phyloP scores from a whole-genome alignment of 805 yeast genomes.

The Ogataea naganishii region DNA sequence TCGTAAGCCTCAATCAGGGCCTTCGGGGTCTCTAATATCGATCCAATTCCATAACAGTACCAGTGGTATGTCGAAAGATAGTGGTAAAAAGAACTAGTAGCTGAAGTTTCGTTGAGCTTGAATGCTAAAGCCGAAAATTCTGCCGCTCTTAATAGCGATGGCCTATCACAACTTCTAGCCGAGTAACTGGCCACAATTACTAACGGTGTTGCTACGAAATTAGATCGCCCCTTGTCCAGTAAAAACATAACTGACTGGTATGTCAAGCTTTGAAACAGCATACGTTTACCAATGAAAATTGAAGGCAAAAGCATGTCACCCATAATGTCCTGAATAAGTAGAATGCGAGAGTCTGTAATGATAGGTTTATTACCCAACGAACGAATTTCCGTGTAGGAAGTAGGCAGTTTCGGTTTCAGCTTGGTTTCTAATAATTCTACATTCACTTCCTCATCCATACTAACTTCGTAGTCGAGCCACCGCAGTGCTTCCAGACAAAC shows the following conservation, averaged over 20 bases:
- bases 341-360: conserved; percentile 19
- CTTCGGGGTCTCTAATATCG: conserved; percentile 31
- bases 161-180: conserved; percentile 19
- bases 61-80: conserved; percentile 31
- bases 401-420: conserved; percentile 25
- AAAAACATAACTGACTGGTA: conserved; percentile 26
- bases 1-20: conserved; percentile 19
- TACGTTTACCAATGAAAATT: conserved; percentile 16
- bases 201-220: conserved; percentile 30
- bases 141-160: conserved; percentile 26
- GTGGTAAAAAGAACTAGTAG: conserved; percentile 23
- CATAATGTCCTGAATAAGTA: conserved; percentile 31
- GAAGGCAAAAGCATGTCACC: conserved; percentile 29
- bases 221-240: conserved; percentile 30
- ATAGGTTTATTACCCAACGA: conserved; percentile 15
- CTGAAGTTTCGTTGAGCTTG: conserved; percentile 22
- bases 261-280: conserved; percentile 24
- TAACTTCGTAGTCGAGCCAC: conserved; percentile 26
- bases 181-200: conserved; percentile 29
- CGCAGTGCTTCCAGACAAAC: conserved; percentile 28
- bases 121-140: conserved; percentile 35
- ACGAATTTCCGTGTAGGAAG: conserved; percentile 30
- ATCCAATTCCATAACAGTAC: conserved; percentile 33
- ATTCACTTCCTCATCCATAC: conserved; percentile 19
- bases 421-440: conserved; percentile 10